Conservation (phyloP, 768 basidiomycete genomes). For the Tricholoma bakamatsutake region DNA sequence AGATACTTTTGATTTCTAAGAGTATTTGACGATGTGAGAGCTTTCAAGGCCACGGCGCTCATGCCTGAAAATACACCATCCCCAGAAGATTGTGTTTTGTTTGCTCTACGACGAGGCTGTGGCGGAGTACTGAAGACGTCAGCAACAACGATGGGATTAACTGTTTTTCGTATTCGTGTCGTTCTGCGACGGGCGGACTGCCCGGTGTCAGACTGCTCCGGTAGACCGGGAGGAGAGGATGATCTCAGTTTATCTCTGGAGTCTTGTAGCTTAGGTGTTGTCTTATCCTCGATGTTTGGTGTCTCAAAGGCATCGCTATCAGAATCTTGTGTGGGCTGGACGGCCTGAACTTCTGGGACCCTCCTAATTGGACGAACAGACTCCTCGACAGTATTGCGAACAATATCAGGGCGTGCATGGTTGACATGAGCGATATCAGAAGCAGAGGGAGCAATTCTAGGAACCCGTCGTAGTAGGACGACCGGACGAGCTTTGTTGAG, state of each 20-base stretch:
- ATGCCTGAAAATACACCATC: slow-evolving; percentile 54
- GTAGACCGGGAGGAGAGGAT: slow-evolving; percentile 4
- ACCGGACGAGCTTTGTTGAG: slow-evolving; percentile 21
- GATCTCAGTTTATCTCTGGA: background rate
- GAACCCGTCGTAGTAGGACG: slow-evolving; percentile 24
- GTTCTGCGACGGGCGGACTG: slow-evolving; percentile 37
- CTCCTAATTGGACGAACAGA: slow-evolving; percentile 12
- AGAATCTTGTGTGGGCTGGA: background rate
- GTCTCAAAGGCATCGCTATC: background rate
- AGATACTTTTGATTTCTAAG: slow-evolving; percentile 63
- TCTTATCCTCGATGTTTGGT: background rate
- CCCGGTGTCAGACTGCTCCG: slow-evolving; percentile 1
- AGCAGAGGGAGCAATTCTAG: slow-evolving; percentile 11
- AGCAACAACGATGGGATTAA: slow-evolving; percentile 23
- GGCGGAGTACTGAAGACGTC: slow-evolving; percentile 33
- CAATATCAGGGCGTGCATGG: background rate
- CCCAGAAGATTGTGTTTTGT: slow-evolving; percentile 21
- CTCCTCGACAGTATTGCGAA: slow-evolving; percentile 5
- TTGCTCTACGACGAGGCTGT: slow-evolving; percentile 39
- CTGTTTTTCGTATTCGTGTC: slow-evolving; percentile 41
- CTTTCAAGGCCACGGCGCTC: slow-evolving; percentile 61
- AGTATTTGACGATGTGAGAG: slow-evolving; percentile 70
- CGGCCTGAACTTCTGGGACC: slow-evolving; percentile 4
- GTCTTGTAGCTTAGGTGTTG: background rate
- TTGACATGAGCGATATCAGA: slow-evolving; percentile 1